These are phyloP conservation scores for Paramecium caudatum DNA, from an alignment of 73 alveolate species.

Conservation along the genomic window DNA sequence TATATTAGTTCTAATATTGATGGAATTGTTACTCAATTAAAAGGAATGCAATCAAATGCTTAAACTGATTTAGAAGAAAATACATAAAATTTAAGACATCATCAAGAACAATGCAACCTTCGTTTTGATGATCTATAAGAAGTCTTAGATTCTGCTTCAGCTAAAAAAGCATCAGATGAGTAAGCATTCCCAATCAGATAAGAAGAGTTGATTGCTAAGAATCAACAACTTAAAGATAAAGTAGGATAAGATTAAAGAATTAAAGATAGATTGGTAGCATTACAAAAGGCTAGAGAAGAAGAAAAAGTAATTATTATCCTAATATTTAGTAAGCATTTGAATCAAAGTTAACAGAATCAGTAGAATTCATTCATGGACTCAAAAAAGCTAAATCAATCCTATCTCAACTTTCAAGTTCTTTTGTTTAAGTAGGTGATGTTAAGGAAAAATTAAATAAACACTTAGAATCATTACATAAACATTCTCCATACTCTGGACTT, in stretches of 20 bases:
- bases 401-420: constrained; percentile 41
- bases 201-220: constrained; percentile 44
- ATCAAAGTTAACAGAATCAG: constrained; percentile 16
- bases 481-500: constrained; percentile 37
- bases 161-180: constrained; percentile 53
- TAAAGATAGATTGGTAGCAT: background rate
- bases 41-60: constrained; percentile 44
- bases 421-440: constrained; percentile 46
- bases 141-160: constrained; percentile 61
- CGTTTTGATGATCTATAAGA: constrained; percentile 17
- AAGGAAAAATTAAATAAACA: constrained; percentile 24
- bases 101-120: constrained; percentile 14
- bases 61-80: constrained; percentile 57
- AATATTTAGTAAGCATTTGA: background rate
- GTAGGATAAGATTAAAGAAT: constrained; percentile 62
- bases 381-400: constrained; percentile 60
- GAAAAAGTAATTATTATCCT: background rate
- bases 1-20: constrained; percentile 12
- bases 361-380: constrained; percentile 52
- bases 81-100: constrained; percentile 16
- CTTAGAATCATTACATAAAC: constrained; percentile 1
- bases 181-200: constrained; percentile 32
- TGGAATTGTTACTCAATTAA: constrained; percentile 33
- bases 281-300: constrained; percentile 40
- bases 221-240: constrained; percentile 55